A percentile compares a stretch with the other conserved stretches of the same genome.
Evolutionary conservation across 176 grass and related monocot genomes (phyloP).

Genomic region (Neostapfia colusana): DNA sequence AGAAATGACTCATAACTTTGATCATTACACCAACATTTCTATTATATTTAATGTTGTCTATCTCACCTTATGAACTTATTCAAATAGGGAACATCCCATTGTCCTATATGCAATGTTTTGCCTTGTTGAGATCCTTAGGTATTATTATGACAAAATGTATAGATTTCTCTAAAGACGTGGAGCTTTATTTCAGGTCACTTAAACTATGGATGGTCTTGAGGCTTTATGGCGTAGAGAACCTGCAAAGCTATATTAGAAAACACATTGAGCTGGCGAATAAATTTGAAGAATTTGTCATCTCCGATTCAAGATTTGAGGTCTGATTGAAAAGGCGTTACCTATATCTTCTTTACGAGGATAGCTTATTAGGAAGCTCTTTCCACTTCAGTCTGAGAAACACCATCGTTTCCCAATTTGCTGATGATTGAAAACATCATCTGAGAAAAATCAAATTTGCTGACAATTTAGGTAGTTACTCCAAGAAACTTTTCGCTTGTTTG

Average conservation of each 20-base stretch:
- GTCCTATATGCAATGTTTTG: neutral
- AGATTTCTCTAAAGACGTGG: constrained; percentile 3
- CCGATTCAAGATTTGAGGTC: constrained; percentile 76
- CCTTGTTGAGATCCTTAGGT: neutral
- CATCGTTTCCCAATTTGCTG: neutral
- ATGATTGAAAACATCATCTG: neutral
- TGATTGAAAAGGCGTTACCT: neutral
- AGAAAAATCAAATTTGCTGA: constrained; percentile 17
- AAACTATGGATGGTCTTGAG: constrained; percentile 83
- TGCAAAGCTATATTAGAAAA: constrained; percentile 67
- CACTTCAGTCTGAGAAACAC: neutral
- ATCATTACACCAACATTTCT: neutral
- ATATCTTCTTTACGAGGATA: neutral
- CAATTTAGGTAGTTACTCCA: constrained; percentile 50
- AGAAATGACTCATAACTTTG: neutral
- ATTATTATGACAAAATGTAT: constrained; percentile 9
- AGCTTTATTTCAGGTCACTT: constrained; percentile 55
- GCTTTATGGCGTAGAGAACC: constrained; percentile 69
- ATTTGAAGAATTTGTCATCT: constrained; percentile 55
- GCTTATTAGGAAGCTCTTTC: neutral
- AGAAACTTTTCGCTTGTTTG: constrained; percentile 67
- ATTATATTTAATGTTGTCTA: neutral
- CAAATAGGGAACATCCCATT: neutral
- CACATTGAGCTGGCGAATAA: constrained; percentile 60
- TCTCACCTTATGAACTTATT: neutral